These are phyloP conservation scores for Climacium dendroides DNA, from an alignment of 225 moss, liverwort and hornwort species.

Conservation along the genomic window DNA sequence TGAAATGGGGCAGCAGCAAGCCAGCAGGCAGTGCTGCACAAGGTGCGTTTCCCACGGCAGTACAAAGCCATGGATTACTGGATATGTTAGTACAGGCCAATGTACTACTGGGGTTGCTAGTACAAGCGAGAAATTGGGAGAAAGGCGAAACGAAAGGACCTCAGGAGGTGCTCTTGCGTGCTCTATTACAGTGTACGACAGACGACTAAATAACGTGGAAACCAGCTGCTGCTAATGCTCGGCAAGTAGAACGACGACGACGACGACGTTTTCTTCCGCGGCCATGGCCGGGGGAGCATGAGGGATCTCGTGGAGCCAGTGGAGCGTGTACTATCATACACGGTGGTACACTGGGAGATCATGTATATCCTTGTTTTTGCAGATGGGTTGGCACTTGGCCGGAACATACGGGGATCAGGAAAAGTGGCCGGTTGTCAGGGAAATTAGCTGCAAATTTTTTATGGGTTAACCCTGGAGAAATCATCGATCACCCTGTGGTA, in stretches of 20 bases:
- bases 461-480: too few relatives aligned
- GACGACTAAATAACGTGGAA: not conserved
- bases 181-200: not conserved
- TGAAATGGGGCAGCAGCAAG: too few relatives aligned
- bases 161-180: not conserved
- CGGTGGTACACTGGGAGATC: not conserved
- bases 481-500: not conserved
- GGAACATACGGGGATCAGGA: not conserved
- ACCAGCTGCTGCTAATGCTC: not conserved
- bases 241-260: not conserved
- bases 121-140: not conserved
- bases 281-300: not conserved
- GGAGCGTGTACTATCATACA: not conserved
- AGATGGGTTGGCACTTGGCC: too few relatives aligned
- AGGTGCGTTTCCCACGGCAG: not conserved
- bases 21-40: not conserved
- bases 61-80: not conserved
- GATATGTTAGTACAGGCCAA: not conserved
- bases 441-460: not conserved
- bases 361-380: not conserved
- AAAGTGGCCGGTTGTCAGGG: not conserved
- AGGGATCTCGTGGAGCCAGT: not conserved
- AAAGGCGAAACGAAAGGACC: not conserved
- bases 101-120: not conserved
- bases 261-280: not conserved